Percentiles rank a stretch among this genome's conserved stretches.
Evolutionary conservation across 2,329 filamentous ascomycete genomes (phyloP).

Genomic region (Amesomyces nigricolor): DNA sequence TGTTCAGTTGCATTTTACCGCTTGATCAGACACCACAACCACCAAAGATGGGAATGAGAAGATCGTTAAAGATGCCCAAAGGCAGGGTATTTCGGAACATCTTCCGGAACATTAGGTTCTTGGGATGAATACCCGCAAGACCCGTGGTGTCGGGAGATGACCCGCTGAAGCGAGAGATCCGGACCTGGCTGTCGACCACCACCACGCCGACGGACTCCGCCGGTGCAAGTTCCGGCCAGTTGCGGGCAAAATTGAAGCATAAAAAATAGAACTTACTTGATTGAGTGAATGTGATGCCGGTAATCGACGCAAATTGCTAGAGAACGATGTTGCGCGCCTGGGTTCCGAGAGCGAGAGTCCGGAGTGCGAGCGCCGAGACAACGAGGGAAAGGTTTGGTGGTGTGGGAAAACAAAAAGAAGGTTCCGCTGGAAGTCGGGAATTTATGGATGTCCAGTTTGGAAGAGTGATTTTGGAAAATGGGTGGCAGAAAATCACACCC

Average conservation of each 20-base stretch:
- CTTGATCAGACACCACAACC: no score
- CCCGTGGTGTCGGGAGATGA: not conserved
- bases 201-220: not conserved
- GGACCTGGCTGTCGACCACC: not conserved
- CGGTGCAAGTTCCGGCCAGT: not conserved
- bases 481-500: not conserved
- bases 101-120: no score
- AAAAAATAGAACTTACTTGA: slow-evolving; percentile 10
- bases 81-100: no score
- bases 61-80: no score
- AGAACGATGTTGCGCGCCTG: slow-evolving; percentile 1
- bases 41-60: no score
- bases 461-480: not conserved
- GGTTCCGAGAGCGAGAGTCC: slow-evolving; percentile 8
- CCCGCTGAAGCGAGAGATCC: not conserved
- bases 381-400: not conserved
- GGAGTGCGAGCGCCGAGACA: slow-evolving; percentile 2
- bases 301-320: not conserved
- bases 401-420: slow-evolving; percentile 1
- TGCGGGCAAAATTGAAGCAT: not conserved
- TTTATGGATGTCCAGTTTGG: not conserved
- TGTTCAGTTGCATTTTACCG: not conserved
- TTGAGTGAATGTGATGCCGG: not conserved
- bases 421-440: not conserved
- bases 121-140: no score